phyloP scores from a whole-genome alignment of 1,139 yeast species.

The Scheffersomyces lignicola region DNA sequence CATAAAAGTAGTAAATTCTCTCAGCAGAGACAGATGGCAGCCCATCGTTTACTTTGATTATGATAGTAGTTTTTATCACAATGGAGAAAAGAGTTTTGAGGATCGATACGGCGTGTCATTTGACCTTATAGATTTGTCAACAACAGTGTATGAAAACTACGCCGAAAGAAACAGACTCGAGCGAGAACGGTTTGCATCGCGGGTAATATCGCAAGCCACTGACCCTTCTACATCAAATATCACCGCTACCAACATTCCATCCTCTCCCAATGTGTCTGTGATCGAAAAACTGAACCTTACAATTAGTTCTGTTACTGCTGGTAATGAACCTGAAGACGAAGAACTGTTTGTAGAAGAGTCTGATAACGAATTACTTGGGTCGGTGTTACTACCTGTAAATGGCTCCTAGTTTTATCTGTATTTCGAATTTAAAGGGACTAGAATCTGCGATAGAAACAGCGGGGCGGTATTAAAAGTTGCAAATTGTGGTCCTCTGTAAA shows the following conservation, averaged over 20 bases:
- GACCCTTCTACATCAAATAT: neutral
- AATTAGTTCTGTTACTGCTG: constrained; percentile 8
- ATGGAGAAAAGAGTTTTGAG: constrained; percentile 5
- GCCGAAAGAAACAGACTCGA: neutral
- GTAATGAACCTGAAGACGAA: constrained; percentile 5
- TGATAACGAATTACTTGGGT: constrained; percentile 14
- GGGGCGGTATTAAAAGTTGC: no score
- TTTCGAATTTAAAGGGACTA: no score
- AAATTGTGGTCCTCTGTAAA: no score
- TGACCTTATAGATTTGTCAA: constrained; percentile 11
- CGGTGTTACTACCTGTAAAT: constrained; percentile 1
- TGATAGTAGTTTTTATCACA: constrained; percentile 15
- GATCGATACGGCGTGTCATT: constrained; percentile 2
- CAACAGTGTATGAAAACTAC: neutral
- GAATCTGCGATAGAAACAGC: no score
- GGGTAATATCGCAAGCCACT: neutral
- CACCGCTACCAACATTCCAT: constrained; percentile 6
- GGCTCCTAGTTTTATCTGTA: no score
- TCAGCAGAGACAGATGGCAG: constrained; percentile 11
- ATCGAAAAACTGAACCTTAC: constrained; percentile 6
- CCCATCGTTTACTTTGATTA: constrained; percentile 26
- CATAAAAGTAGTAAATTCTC: constrained; percentile 16
- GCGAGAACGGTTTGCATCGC: constrained; percentile 2
- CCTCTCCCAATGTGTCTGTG: constrained; percentile 10
- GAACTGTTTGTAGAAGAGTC: constrained; percentile 11